phyloP scores from a whole-genome alignment of 2,329 filamentous ascomycete species.

The Neofusicoccum umdonicola region DNA sequence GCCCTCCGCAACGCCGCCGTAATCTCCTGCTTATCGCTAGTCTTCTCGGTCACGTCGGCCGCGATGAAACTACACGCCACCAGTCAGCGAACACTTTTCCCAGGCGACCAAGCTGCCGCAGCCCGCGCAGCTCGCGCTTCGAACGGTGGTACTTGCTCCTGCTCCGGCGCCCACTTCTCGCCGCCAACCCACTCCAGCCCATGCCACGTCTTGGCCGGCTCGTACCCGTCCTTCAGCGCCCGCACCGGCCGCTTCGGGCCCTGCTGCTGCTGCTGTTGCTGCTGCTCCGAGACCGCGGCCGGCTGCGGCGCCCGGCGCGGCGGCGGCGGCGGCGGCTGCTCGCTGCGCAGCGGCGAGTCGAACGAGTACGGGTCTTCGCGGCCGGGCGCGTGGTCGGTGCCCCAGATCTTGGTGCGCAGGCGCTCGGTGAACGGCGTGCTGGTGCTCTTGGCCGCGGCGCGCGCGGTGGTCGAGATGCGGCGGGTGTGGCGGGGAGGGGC shows the following conservation, averaged over 20 bases:
- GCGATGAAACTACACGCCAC: background rate
- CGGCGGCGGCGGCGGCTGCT: background rate
- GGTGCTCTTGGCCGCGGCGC: background rate
- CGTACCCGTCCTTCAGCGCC: conserved; percentile 32
- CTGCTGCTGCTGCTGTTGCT: background rate
- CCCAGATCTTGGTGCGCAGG: conserved; percentile 15
- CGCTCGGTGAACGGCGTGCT: background rate
- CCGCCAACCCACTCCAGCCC: conserved; percentile 53
- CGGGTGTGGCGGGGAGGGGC: background rate
- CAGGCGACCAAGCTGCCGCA: background rate
- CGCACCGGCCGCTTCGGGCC: background rate
- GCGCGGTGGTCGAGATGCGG: background rate
- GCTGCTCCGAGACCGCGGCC: background rate
- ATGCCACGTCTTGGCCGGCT: conserved; percentile 51
- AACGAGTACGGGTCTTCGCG: conserved; percentile 15
- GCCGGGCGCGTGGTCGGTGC: conserved; percentile 14
- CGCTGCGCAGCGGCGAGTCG: conserved; percentile 7
- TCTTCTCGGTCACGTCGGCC: background rate
- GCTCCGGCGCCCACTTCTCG: conserved; percentile 35
- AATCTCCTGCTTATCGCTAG: background rate
- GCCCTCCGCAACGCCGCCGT: background rate
- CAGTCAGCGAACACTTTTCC: background rate
- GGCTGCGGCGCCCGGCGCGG: background rate
- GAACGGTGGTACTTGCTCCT: conserved; percentile 18
- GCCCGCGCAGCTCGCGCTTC: background rate